A percentile compares a stretch with the other conserved stretches of the same genome.
Evolutionary conservation across 371 early-diverging fungal species (phyloP).

Genomic region (Saksenaea oblongispora): DNA sequence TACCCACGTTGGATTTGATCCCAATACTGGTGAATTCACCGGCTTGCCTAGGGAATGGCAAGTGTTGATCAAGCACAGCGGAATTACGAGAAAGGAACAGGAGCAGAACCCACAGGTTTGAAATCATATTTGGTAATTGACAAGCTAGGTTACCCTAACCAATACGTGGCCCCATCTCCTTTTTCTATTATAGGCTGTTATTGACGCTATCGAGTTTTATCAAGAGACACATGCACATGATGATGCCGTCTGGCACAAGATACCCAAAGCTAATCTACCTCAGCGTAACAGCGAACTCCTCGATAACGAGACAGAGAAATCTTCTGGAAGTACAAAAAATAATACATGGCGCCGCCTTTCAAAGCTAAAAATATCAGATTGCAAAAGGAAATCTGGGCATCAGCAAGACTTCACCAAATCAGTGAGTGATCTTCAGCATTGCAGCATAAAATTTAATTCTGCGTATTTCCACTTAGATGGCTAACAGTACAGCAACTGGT

Average conservation of each 20-base stretch:
- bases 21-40: constrained; percentile 84
- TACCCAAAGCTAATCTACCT: constrained; percentile 47
- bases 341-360: constrained; percentile 10
- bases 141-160: not conserved
- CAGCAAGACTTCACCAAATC: not conserved
- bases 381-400: not conserved
- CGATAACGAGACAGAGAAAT: constrained; percentile 3
- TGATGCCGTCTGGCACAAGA: constrained; percentile 84
- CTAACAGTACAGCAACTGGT: not conserved
- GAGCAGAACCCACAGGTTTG: constrained; percentile 81
- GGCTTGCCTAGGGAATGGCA: constrained; percentile 94
- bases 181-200: constrained; percentile 63
- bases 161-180: not conserved
- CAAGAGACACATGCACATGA: constrained; percentile 50
- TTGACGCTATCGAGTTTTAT: constrained; percentile 92
- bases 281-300: not conserved
- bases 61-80: constrained; percentile 79
- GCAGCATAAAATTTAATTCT: not conserved
- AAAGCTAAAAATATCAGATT: constrained; percentile 5
- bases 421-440: not conserved
- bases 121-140: constrained; percentile 48
- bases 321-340: not conserved
- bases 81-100: constrained; percentile 92
- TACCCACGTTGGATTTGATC: constrained; percentile 88
- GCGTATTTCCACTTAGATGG: not conserved